Evolutionary conservation across 2,329 filamentous ascomycete genomes (phyloP).

Genomic region (Tolypocladium endophyticum): DNA sequence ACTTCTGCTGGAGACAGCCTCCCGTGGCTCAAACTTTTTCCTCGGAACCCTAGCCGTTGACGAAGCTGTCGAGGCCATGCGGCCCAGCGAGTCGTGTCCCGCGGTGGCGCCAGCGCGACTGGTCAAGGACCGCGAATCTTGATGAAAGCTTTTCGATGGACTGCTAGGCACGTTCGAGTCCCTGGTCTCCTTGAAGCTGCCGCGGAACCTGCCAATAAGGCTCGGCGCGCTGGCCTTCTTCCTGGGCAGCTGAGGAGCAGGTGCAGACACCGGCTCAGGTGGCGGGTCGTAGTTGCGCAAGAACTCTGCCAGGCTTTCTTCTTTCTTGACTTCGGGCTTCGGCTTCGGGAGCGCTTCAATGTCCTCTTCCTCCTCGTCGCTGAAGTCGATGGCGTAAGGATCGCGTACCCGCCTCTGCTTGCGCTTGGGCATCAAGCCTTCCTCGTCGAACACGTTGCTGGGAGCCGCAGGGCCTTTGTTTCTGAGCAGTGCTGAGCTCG

Average conservation of each 20-base stretch:
- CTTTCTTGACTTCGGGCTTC: conserved; percentile 31
- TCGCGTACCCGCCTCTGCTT: conserved; percentile 74
- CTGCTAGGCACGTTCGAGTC: conserved; percentile 14
- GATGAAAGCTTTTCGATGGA: conserved; percentile 13
- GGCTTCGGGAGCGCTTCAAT: conserved; percentile 25
- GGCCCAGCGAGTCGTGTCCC: conserved; percentile 23
- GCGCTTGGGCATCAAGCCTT: conserved; percentile 52
- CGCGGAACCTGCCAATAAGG: conserved; percentile 48
- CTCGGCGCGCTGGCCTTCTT: conserved; percentile 56
- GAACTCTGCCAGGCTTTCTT: conserved; percentile 67
- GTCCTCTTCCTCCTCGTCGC: conserved; percentile 48
- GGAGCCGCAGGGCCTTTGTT: conserved; percentile 22
- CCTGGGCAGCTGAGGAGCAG: conserved; percentile 31
- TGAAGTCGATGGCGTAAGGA: conserved; percentile 85
- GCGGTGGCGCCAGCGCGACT: conserved; percentile 30
- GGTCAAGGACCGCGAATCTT: conserved; percentile 23
- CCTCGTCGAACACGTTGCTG: conserved; percentile 34
- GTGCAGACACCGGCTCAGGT: conserved; percentile 29
- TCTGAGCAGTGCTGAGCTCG: conserved; percentile 57
- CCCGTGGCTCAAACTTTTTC: conserved; percentile 49
- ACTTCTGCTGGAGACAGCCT: conserved; percentile 36
- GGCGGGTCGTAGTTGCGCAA: conserved; percentile 60
- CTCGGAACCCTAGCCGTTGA: conserved; percentile 34
- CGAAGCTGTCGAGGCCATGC: conserved; percentile 13
- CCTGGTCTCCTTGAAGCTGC: conserved; percentile 13